Evolutionary conservation across 2,329 filamentous ascomycete genomes (phyloP), one percentile per base, ranked within the genome.

Genomic region (Pseudofabraea citricarpa): DNA sequence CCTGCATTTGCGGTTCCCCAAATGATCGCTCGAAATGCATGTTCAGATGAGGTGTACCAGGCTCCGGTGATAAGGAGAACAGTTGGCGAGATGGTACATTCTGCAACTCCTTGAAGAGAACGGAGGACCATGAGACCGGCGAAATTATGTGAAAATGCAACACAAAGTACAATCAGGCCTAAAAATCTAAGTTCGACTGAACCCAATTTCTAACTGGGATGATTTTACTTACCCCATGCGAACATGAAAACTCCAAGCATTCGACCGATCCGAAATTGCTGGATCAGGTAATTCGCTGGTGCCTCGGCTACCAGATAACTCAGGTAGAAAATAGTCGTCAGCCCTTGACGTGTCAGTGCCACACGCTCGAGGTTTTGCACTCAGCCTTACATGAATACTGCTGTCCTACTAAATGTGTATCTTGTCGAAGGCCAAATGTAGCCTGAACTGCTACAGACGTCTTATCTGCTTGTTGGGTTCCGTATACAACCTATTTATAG

Each of bases 1-100:
- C 59, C 59, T 2, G 55, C 56, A 27, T 63, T 62, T 0, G 59
- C 55, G 2, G 60, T 63, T 12, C 57, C 58, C 60, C 60, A 63
- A 16, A 63, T 54, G 20, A 61, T 35, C n/a, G 57, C 57, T 2
- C 61, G 54, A 1, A 58, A 38, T 3, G 58, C 54, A 33, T 63
- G 58, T 39, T 64, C 61, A 12, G 48, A 50, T 1, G 58, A 56
- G 3, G 55, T 62, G 19, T 63, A 64, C 61, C 60, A 64, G 2
- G 59, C 45, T 5, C 56, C 59, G 0, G 60, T 63, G 18, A 64
- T 60, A 6, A 62, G 46, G 41, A 64, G 51, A 31, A 62, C 60
- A 3, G 55, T 53, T 6, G 60, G 60, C 1, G 54, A 55, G 24
- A 57, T 60, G 7, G 56, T 61, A 29, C 59, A 60, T 33, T 64